A percentile compares a stretch with the other conserved stretches of the same genome.
Evolutionary conservation across 2,329 filamentous ascomycete species (phyloP).

Genomic region (Curvularia lunata): DNA sequence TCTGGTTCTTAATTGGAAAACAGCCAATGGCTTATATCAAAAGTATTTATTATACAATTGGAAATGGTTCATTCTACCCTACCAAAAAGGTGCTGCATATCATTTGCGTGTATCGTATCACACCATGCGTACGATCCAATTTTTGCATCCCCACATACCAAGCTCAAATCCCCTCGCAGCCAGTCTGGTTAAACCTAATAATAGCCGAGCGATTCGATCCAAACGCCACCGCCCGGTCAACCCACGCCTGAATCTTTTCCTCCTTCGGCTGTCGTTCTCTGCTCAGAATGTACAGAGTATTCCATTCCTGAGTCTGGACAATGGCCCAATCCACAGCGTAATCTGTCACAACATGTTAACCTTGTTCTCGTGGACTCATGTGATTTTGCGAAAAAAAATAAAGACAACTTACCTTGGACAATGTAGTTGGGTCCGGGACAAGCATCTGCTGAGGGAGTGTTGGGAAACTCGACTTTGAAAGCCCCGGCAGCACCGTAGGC

Average conservation of each 20-base stretch:
- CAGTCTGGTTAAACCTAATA: conserved; percentile 28
- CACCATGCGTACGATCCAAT: not conserved
- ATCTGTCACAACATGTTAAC: conserved; percentile 21
- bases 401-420: conserved; percentile 31
- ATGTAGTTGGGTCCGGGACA: conserved; percentile 42
- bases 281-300: conserved; percentile 37
- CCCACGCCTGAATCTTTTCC: conserved; percentile 30
- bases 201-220: conserved; percentile 28
- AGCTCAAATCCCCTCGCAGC: conserved; percentile 13
- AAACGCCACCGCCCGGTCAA: conserved; percentile 13
- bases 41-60: not conserved
- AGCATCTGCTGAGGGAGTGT: conserved; percentile 13
- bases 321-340: conserved; percentile 36
- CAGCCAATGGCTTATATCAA: not conserved
- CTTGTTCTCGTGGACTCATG: no score
- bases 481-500: conserved; percentile 31
- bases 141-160: not conserved
- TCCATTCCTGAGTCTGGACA: conserved; percentile 40
- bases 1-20: not conserved
- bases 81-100: not conserved
- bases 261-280: conserved; percentile 29
- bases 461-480: conserved; percentile 36
- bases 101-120: not conserved
- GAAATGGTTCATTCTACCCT: not conserved
- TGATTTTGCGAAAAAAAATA: not conserved